These are phyloP conservation scores for Calcarisporium arbuscula DNA, from an alignment of 2,329 filamentous ascomycete genomes.

Conservation along the genomic window DNA sequence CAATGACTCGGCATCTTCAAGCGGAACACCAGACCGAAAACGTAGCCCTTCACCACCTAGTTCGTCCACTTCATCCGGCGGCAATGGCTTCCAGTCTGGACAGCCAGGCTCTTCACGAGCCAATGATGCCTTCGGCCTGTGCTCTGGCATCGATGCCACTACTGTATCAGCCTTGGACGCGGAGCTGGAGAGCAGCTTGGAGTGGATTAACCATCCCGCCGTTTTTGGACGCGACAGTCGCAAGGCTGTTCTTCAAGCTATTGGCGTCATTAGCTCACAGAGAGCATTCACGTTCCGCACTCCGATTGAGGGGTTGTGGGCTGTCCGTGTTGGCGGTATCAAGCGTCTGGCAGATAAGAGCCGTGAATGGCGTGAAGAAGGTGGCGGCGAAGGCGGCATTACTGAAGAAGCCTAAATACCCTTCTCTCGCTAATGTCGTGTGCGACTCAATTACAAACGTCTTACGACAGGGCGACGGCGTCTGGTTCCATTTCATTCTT, in stretches of 20 bases:
- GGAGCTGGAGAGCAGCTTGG: conserved; percentile 81
- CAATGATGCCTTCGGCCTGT: conserved; percentile 50
- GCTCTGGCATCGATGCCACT: conserved; percentile 72
- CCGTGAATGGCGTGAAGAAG: conserved; percentile 85
- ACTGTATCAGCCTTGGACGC: conserved; percentile 84
- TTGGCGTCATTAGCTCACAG: conserved; percentile 93
- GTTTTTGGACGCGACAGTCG: conserved; percentile 90
- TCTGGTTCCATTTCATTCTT: no score
- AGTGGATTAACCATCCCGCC: conserved; percentile 97
- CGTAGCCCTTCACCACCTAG: conserved; percentile 49
- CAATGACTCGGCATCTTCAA: conserved; percentile 33
- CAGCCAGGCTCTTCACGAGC: conserved; percentile 47
- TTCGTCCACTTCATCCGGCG: conserved; percentile 37
- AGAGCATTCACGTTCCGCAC: conserved; percentile 90
- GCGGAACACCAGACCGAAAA: conserved; percentile 47
- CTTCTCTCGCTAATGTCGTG: conserved; percentile 4
- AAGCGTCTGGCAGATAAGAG: conserved; percentile 76
- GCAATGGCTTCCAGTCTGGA: conserved; percentile 30
- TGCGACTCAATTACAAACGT: no score
- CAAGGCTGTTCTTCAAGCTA: conserved; percentile 92
- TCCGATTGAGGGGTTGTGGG: conserved; percentile 84
- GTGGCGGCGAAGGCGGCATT: conserved; percentile 64
- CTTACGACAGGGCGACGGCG: no score
- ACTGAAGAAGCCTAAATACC: conserved; percentile 48
- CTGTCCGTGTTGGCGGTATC: conserved; percentile 72